Percentiles rank a stretch among this genome's conserved stretches.
Evolutionary conservation across 2,329 filamentous ascomycete genomes (phyloP).

Genomic region (Ophiobolus disseminans): DNA sequence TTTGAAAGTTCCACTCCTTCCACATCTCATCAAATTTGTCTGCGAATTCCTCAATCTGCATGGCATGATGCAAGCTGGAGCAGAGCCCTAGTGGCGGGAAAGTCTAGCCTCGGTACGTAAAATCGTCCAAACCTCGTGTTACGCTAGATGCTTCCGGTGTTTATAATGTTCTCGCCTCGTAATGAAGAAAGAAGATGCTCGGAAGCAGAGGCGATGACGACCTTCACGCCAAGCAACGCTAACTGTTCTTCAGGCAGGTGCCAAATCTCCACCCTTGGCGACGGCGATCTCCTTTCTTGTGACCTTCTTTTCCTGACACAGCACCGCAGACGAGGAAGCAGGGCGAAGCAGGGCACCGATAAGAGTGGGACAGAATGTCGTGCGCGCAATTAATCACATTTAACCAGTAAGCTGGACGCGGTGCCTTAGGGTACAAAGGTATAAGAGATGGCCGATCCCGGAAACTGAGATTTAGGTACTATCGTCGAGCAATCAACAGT

Average conservation of each 20-base stretch:
- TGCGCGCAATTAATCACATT: slow-evolving; percentile 22
- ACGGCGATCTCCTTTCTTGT: slow-evolving; percentile 32
- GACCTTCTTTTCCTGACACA: slow-evolving; percentile 43
- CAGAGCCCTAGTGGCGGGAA: too few relatives aligned
- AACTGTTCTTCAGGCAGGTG: slow-evolving; percentile 40
- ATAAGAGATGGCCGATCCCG: slow-evolving; percentile 20
- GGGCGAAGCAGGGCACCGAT: slow-evolving; percentile 16
- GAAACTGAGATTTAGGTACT: not conserved
- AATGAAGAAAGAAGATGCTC: too few relatives aligned
- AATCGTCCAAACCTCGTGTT: too few relatives aligned
- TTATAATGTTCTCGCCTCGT: too few relatives aligned
- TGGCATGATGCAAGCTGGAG: too few relatives aligned
- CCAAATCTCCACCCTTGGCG: slow-evolving; percentile 35
- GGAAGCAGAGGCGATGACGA: slow-evolving; percentile 7
- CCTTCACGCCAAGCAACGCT: slow-evolving; percentile 28
- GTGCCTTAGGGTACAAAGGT: slow-evolving; percentile 12
- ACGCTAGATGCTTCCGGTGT: too few relatives aligned
- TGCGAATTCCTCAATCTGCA: too few relatives aligned
- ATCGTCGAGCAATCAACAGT: slow-evolving; percentile 7
- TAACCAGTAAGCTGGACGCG: slow-evolving; percentile 15
- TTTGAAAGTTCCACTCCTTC: too few relatives aligned
- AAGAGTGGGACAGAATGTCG: slow-evolving; percentile 27
- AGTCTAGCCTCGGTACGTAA: too few relatives aligned
- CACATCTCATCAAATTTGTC: too few relatives aligned
- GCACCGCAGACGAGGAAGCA: slow-evolving; percentile 18